These are phyloP conservation scores for Salisapilia sapeloensis DNA, from an alignment of 352 stramenopile species.

Conservation along the genomic window DNA sequence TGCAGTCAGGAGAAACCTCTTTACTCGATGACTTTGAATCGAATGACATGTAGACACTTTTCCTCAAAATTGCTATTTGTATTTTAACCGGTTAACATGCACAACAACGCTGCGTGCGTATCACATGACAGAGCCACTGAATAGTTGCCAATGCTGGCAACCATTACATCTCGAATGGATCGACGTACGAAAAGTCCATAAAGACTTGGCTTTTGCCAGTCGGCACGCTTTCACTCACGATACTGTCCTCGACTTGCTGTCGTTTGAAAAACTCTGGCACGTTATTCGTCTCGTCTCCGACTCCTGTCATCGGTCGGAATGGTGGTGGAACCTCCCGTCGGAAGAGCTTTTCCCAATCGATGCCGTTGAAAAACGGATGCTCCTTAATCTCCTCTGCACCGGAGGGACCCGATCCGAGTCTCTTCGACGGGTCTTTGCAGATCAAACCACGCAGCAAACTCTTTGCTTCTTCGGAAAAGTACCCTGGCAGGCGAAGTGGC, in stretches of 20 bases:
- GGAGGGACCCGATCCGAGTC: slow-evolving; percentile 45
- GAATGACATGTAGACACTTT: no score
- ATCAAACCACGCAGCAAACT: slow-evolving; percentile 58
- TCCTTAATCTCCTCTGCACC: slow-evolving; percentile 68
- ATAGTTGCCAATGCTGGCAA: no score
- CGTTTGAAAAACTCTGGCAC: slow-evolving; percentile 73
- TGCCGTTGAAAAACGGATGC: slow-evolving; percentile 59
- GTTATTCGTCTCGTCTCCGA: slow-evolving; percentile 55
- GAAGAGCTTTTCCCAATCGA: slow-evolving; percentile 73
- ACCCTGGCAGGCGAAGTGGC: slow-evolving; percentile 41
- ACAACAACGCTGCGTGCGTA: no score
- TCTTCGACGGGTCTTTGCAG: slow-evolving; percentile 53
- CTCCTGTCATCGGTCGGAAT: slow-evolving; percentile 47
- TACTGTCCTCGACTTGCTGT: slow-evolving; percentile 57
- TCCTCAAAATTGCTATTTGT: no score
- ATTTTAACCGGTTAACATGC: no score
- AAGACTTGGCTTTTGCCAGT: slow-evolving; percentile 59
- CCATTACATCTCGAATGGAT: slow-evolving; percentile 46
- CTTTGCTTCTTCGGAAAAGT: slow-evolving; percentile 64
- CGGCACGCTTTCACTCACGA: slow-evolving; percentile 22
- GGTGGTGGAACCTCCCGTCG: slow-evolving; percentile 46
- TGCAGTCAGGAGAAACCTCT: slow-evolving; percentile 44
- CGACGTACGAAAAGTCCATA: slow-evolving; percentile 61
- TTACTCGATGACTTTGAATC: slow-evolving; percentile 28
- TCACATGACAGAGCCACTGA: no score